Evolutionary conservation across 2,329 filamentous ascomycete genomes (phyloP), one percentile per base, ranked within the genome.

Genomic region (Camillea tinctor): DNA sequence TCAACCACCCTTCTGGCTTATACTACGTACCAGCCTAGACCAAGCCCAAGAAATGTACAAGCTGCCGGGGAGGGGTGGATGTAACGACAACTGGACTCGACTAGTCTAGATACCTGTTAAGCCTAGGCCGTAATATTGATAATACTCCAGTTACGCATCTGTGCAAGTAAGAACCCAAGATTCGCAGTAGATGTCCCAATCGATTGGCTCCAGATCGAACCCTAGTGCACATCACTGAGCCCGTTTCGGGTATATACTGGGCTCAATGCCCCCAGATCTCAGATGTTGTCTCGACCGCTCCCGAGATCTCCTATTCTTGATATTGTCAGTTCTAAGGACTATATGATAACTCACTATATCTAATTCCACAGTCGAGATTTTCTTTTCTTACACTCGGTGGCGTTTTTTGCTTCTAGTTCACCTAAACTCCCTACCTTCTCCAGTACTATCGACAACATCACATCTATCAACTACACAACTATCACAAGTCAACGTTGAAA

Each of bases 201-300:
- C 67, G 66, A 69, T 67, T 68, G 68, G 68, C 66, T 68, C 66
- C 61, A 69, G 69, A 71, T 71, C 66, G 57, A 54, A 69, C 68
- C 69, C 70, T 64, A 65, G 69, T 59, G 65, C 66, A 66, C 66
- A 71, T 71, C 65, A 66, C 54, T 57, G 24, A 64, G 57, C 57
- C 56, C 59, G 54, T 60, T 48, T 60, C 58, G 58, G 56, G 51
- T 66, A 68, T 66, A 66, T 64, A 68, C 68, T 66, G 68, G 57
- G 60, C 52, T 61, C 62, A 62, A 59, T 59, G 52, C 61, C 69
- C 26, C 69, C 61, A 63, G 61, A 60, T 63, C 65, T 58, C 50
- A 52, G 24, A 23, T 44, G 53, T 52, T n/a, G 58, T 44, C 24
- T 57, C 63, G 56, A 52, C 62, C 54, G 60, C 60, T 51, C 51